phyloP scores from a whole-genome alignment of 1,284 basidiomycete genomes.

The Fomes fomentarius region DNA sequence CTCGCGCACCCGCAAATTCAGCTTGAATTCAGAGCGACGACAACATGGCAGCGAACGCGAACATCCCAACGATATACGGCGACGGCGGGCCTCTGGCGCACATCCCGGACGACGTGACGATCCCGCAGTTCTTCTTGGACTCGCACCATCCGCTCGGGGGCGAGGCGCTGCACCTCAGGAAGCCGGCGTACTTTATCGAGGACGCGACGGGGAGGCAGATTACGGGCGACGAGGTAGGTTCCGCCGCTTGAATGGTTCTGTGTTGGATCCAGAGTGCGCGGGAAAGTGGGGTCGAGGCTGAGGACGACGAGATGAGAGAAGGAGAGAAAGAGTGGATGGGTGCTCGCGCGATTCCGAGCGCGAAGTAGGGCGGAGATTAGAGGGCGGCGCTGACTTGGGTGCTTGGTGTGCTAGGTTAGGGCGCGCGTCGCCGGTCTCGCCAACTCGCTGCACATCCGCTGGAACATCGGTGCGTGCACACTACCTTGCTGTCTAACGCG shows the following conservation, averaged over 20 bases:
- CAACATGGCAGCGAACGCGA: background rate
- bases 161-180: conserved; percentile 42
- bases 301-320: conserved; percentile 10
- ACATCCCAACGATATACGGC: conserved; percentile 22
- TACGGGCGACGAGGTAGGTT: conserved; percentile 20
- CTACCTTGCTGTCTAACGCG: background rate
- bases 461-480: conserved; percentile 42
- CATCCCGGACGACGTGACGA: conserved; percentile 72
- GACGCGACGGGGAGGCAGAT: conserved; percentile 53
- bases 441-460: conserved; percentile 59
- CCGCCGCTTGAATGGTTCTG: conserved; percentile 45
- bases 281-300: conserved; percentile 4
- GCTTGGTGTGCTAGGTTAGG: conserved; percentile 40
- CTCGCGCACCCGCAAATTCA: too few relatives aligned
- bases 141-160: conserved; percentile 46
- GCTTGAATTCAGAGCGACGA: too few relatives aligned
- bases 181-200: conserved; percentile 62
- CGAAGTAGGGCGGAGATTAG: background rate
- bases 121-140: conserved; percentile 77
- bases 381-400: background rate
- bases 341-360: background rate
- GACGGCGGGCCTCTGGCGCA: conserved; percentile 42
- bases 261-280: conserved; percentile 21
- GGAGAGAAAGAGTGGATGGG: background rate
- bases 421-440: conserved; percentile 62